A percentile compares a stretch with the other conserved stretches of the same genome.
Evolutionary conservation across 495 filamentous ascomycete species (phyloP).

Genomic region (Rostrohypoxylon terebratum): DNA sequence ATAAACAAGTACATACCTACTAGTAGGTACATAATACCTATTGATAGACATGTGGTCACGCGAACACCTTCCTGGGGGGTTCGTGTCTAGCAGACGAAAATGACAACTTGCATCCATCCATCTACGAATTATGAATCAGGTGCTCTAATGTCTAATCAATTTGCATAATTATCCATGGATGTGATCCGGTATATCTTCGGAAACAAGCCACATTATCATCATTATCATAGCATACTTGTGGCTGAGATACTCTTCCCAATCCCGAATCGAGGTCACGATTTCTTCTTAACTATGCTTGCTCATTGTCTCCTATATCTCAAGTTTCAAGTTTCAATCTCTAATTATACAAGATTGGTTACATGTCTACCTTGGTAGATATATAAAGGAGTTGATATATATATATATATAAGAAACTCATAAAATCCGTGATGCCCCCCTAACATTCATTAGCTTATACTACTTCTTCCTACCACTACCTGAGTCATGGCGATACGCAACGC

Average conservation of each 20-base stretch:
- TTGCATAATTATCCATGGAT: too few relatives aligned
- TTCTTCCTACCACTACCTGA: not conserved
- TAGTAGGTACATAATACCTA: too few relatives aligned
- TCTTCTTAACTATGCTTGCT: too few relatives aligned
- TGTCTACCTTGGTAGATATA: not conserved
- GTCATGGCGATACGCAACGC: constrained; percentile 15
- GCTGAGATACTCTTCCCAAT: not conserved
- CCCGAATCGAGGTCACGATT: too few relatives aligned
- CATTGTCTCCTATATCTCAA: too few relatives aligned
- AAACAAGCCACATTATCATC: not conserved
- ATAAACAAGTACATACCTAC: not conserved
- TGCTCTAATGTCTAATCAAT: not conserved
- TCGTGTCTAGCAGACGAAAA: not conserved
- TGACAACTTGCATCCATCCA: not conserved
- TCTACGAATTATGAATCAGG: not conserved
- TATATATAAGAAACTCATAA: not conserved
- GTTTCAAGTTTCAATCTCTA: not conserved
- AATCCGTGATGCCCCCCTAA: not conserved
- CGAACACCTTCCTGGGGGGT: not conserved
- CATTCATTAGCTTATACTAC: constrained; percentile 1
- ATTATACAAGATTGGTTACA: not conserved
- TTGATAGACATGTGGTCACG: not conserved
- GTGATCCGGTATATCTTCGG: not conserved
- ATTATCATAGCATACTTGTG: not conserved
- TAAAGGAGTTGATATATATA: not conserved